Evolutionary conservation across 495 filamentous ascomycete genomes (phyloP).

Genomic region (Hypoxylon rickii): DNA sequence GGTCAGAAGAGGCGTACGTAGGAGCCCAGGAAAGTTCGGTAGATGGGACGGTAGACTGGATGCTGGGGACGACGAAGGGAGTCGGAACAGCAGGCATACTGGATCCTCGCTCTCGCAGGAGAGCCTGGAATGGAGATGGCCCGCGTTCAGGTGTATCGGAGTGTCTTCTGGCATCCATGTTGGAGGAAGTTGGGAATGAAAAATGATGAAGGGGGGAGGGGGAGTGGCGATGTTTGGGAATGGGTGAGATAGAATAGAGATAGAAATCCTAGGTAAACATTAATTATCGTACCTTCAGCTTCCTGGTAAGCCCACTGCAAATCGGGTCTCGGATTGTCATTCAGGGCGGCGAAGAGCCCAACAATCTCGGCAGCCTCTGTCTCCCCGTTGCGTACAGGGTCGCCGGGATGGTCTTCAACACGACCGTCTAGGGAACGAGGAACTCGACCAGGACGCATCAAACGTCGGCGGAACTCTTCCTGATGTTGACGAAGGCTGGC

Average conservation of each 20-base stretch:
- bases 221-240: neutral
- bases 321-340: slow-evolving; percentile 5
- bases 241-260: neutral
- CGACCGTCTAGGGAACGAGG: slow-evolving; percentile 5
- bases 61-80: no score
- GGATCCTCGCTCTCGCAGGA: neutral
- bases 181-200: neutral
- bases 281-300: slow-evolving; percentile 27
- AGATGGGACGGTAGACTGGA: no score
- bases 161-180: neutral
- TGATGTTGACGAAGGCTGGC: slow-evolving; percentile 33
- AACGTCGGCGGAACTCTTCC: slow-evolving; percentile 34
- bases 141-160: neutral
- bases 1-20: neutral
- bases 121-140: neutral
- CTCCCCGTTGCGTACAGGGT: neutral
- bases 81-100: no score
- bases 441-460: slow-evolving; percentile 22
- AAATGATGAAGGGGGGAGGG: neutral
- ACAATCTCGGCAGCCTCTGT: slow-evolving; percentile 5
- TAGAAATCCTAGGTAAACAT: neutral
- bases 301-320: slow-evolving; percentile 22
- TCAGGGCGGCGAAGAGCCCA: slow-evolving; percentile 3
- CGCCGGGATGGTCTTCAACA: slow-evolving; percentile 3
- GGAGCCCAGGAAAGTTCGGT: neutral